These are phyloP conservation scores for Elsinoe australis DNA, from an alignment of 2,329 filamentous ascomycete genomes.

Conservation along the genomic window DNA sequence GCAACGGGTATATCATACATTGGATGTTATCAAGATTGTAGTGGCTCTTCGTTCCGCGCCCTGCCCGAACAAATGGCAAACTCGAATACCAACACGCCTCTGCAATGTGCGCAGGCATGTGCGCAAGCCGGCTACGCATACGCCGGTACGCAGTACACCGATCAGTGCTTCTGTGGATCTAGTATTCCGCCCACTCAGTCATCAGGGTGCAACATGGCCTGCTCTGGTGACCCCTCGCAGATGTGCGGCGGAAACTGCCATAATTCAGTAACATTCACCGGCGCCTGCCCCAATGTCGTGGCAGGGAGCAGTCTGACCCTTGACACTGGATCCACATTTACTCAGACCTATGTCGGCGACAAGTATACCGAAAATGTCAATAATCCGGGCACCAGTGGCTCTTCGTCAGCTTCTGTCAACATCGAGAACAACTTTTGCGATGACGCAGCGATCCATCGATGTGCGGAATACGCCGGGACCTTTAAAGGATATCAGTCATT, in stretches of 20 bases:
- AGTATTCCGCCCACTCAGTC: not conserved
- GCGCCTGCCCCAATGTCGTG: not conserved
- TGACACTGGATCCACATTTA: not conserved
- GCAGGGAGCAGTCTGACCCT: not conserved
- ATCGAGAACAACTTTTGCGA: conserved; percentile 8
- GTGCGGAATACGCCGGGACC: conserved; percentile 3
- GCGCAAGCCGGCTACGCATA: not conserved
- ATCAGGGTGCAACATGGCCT: not conserved
- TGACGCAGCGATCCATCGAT: conserved; percentile 5
- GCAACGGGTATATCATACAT: conserved; percentile 6
- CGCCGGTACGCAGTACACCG: not conserved
- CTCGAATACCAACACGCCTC: conserved; percentile 5
- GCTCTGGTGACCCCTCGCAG: not conserved
- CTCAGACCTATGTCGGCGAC: conserved; percentile 1
- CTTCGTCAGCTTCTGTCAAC: not conserved
- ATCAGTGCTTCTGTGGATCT: not conserved
- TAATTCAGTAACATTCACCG: conserved; percentile 1
- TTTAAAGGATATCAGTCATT: conserved; percentile 8
- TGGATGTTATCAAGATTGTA: not conserved
- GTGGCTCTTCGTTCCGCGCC: not conserved
- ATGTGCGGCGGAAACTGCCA: conserved; percentile 2
- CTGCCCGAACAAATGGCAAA: not conserved
- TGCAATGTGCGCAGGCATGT: not conserved
- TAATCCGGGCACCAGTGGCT: not conserved
- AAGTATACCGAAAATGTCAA: conserved; percentile 4